These are phyloP conservation scores for Ilex aquifolium DNA, from an alignment of 257 asterid genomes.

Conservation along the genomic window DNA sequence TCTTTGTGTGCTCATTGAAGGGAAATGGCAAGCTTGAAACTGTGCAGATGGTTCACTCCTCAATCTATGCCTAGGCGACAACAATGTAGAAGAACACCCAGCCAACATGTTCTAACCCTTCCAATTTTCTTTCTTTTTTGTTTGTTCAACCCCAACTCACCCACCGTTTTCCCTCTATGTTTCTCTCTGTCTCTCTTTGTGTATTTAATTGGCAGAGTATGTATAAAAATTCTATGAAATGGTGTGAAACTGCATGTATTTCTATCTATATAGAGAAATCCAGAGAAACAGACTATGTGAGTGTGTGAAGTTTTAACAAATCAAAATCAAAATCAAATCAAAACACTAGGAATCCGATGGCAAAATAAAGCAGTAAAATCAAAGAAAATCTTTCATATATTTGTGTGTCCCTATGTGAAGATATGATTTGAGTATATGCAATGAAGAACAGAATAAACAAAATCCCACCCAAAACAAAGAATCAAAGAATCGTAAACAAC, in stretches of 20 bases:
- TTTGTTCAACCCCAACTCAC: slow-evolving; percentile 30
- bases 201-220: slow-evolving; percentile 15
- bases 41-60: slow-evolving; percentile 75
- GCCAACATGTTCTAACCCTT: slow-evolving; percentile 87
- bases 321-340: slow-evolving; percentile 22
- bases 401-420: slow-evolving; percentile 50
- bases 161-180: slow-evolving; percentile 25
- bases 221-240: slow-evolving; percentile 17
- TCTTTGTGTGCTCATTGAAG: slow-evolving; percentile 93
- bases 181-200: slow-evolving; percentile 21
- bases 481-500: slow-evolving; percentile 56
- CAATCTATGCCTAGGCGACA: slow-evolving; percentile 92
- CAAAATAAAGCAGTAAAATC: slow-evolving; percentile 34
- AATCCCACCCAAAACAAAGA: slow-evolving; percentile 36
- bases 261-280: slow-evolving; percentile 35
- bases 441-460: slow-evolving; percentile 52
- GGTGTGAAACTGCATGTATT: slow-evolving; percentile 6
- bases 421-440: slow-evolving; percentile 47
- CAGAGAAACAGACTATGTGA: slow-evolving; percentile 57
- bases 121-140: slow-evolving; percentile 23
- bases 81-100: slow-evolving; percentile 85
- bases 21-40: slow-evolving; percentile 84
- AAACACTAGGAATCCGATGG: slow-evolving; percentile 85
- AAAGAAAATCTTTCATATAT: slow-evolving; percentile 9
- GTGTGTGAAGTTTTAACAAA: slow-evolving; percentile 55